phyloP scores from a whole-genome alignment of 768 basidiomycete species.

The Termitomyces titanicus region DNA sequence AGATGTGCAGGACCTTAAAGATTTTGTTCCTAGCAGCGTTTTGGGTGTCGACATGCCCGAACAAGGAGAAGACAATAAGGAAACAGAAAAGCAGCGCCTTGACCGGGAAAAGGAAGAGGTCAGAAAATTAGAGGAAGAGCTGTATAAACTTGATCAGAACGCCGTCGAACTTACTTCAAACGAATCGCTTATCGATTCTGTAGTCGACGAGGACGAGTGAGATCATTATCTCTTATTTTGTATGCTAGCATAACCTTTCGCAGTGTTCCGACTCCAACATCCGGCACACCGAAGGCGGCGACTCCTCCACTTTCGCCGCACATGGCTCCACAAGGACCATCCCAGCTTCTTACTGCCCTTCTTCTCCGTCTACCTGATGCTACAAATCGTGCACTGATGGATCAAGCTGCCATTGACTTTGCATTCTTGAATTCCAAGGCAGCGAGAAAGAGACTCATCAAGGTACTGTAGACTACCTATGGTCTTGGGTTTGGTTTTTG shows the following conservation, averaged over 20 bases:
- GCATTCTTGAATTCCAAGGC: constrained; percentile 97
- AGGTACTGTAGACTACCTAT: constrained; percentile 41
- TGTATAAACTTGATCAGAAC: constrained; percentile 54
- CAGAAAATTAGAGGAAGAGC: constrained; percentile 72
- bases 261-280: constrained; percentile 58
- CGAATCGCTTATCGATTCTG: constrained; percentile 17
- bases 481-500: background rate
- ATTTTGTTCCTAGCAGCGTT: constrained; percentile 86
- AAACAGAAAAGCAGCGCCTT: constrained; percentile 47
- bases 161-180: constrained; percentile 6
- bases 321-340: constrained; percentile 84
- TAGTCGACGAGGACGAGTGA: constrained; percentile 43
- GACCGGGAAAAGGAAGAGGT: constrained; percentile 67
- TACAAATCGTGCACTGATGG: constrained; percentile 85
- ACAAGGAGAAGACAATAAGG: constrained; percentile 39
- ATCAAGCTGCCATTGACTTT: constrained; percentile 94
- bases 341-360: constrained; percentile 86
- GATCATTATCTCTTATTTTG: constrained; percentile 11
- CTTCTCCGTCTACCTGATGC: constrained; percentile 91
- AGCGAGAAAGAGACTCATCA: constrained; percentile 85
- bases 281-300: constrained; percentile 61
- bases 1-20: constrained; percentile 85
- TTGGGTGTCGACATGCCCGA: constrained; percentile 67
- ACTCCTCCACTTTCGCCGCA: constrained; percentile 64
- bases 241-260: constrained; percentile 17